Base-by-base conservation (phyloP, 2,329 filamentous ascomycete species). In the Trichophyton equinum region DNA sequence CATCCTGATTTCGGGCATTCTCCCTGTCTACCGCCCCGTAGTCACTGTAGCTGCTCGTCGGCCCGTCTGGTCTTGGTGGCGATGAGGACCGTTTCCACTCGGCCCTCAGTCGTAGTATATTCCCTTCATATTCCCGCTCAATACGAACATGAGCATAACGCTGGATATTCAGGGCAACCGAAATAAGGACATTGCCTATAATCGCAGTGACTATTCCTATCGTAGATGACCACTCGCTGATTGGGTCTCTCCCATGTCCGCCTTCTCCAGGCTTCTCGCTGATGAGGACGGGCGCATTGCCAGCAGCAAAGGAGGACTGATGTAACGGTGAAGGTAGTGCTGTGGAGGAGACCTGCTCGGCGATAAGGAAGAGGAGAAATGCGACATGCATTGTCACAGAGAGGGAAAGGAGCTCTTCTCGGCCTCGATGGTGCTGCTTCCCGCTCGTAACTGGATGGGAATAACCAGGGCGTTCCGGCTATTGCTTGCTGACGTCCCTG, bases 181-280 rank as follows among this genome's bases (percentile, higher is more conserved):
- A 95, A 66, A 99, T 97, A 59, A 99, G 81, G 38, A 96, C 79
- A 69, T 99, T 99, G 61, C 94, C 94, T 58, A 87, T 82, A 69
- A 99, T 95, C 58, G 94, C 91, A 2, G 91, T 95, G 60, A 92
- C 76, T 69, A 99, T 96, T 67, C 94, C 94, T 70, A 99, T 97
- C 60, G 97, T 79, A 27, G 91, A 95, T 55, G 91, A 95, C 64
- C 64, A 65, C 25, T 64, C 60, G n/a, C 63, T 61, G 40, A 65
- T 65, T n/a, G 63, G 59, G 30, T 46, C 58, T 15, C 44, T 57
- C 11, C 20, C 60, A 9, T 42, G 59, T 8, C 44, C 55, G 25
- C 47, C 58, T 38, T 57, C 51, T 1, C 51, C 59, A 11, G 51
- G 55, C 38, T 56, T 49, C 9, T 57, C 57, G 57, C 22, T 13